These are phyloP conservation scores for Colletotrichum sp. DNA, from an alignment of 2,329 filamentous ascomycete species.

Conservation along the genomic window DNA sequence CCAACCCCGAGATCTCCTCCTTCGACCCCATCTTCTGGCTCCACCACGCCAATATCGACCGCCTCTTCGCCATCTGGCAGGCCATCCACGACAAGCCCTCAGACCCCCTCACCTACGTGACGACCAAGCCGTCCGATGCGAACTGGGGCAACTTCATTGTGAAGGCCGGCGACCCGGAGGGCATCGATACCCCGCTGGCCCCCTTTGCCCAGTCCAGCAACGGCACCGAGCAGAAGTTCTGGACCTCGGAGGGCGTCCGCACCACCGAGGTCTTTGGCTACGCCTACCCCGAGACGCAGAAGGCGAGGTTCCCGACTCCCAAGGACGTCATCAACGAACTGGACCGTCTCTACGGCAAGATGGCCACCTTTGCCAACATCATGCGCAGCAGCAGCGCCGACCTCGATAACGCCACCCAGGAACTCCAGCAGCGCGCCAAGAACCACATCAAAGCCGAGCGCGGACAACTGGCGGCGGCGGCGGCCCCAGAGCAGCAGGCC, in stretches of 20 bases:
- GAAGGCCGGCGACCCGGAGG: conserved; percentile 25
- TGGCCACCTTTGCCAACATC: conserved; percentile 12
- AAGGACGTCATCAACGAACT: conserved; percentile 23
- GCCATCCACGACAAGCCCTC: conserved; percentile 7
- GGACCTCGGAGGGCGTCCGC: conserved; percentile 30
- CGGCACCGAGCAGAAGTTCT: conserved; percentile 23
- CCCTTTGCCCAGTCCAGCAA: conserved; percentile 26
- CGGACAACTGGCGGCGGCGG: neutral
- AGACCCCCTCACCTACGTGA: conserved; percentile 8
- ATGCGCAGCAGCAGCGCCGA: neutral
- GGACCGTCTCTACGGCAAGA: conserved; percentile 5
- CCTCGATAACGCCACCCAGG: neutral
- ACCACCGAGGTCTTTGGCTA: conserved; percentile 29
- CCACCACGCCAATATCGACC: conserved; percentile 17
- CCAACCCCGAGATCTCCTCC: conserved; percentile 57
- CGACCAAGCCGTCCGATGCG: neutral
- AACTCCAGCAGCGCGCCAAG: conserved; percentile 1
- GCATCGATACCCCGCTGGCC: conserved; percentile 23
- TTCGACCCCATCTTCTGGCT: conserved; percentile 71
- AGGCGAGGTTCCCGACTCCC: conserved; percentile 22
- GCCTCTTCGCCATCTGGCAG: conserved; percentile 17
- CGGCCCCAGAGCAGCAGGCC: no score
- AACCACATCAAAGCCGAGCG: neutral
- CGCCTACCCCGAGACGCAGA: conserved; percentile 30
- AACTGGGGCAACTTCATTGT: conserved; percentile 33